A percentile compares a stretch with the other conserved stretches of the same genome.
Conservation (phyloP, 2,329 filamentous ascomycete genomes). For the Microdochium trichocladiopsis region DNA sequence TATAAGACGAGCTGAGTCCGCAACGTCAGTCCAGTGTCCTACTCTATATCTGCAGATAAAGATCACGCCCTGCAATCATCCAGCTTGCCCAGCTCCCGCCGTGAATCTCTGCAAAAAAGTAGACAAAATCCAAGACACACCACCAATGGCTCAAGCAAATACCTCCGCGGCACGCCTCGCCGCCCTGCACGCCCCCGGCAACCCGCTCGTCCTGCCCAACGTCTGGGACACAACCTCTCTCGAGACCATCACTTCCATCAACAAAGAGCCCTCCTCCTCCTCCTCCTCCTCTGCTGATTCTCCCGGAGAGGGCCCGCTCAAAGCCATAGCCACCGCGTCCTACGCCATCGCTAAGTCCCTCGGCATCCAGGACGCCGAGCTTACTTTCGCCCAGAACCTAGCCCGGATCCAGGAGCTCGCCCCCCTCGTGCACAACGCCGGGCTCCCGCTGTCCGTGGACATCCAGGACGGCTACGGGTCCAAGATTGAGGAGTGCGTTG, state of each 20-base stretch:
- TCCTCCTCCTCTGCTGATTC: conserved; percentile 6
- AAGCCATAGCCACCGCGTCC: conserved; percentile 40
- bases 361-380: conserved; percentile 36
- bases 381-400: conserved; percentile 45
- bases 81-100: too few species aligned
- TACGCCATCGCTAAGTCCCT: conserved; percentile 40
- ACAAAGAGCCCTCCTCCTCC: too few species aligned
- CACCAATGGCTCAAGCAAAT: neutral
- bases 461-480: conserved; percentile 54
- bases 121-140: too few species aligned
- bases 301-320: too few species aligned
- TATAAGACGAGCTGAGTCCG: too few species aligned
- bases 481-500: conserved; percentile 34
- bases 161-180: neutral
- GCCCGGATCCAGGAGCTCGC: conserved; percentile 36
- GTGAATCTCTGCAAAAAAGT: too few species aligned
- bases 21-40: too few species aligned
- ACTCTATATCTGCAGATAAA: too few species aligned
- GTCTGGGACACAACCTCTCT: conserved; percentile 47
- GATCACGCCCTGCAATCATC: too few species aligned
- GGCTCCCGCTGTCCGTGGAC: conserved; percentile 47
- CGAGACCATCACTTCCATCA: conserved; percentile 32
- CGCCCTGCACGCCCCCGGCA: conserved; percentile 39
- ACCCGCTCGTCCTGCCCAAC: conserved; percentile 47
- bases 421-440: conserved; percentile 26